phyloP scores from a whole-genome alignment of 768 basidiomycete species.

The Lentinula boryana region DNA sequence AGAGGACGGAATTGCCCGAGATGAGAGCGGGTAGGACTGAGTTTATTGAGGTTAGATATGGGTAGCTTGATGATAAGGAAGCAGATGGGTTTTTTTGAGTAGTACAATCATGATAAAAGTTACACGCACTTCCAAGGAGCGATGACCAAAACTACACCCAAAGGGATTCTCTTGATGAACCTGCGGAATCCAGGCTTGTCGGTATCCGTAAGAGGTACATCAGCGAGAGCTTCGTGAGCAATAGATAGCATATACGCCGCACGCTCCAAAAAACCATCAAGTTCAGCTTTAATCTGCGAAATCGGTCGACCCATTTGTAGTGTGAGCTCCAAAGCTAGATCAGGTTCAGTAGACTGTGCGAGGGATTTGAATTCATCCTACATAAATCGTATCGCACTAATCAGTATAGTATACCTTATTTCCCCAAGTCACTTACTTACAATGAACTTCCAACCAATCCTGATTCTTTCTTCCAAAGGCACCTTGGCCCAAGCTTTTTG shows the following conservation, averaged over 20 bases:
- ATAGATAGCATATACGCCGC: constrained; percentile 83
- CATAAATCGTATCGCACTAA: background rate
- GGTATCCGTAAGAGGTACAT: constrained; percentile 67
- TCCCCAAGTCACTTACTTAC: constrained; percentile 9
- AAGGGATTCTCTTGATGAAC: constrained; percentile 75
- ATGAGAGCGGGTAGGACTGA: constrained; percentile 88
- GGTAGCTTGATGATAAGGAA: constrained; percentile 53
- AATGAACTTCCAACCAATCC: constrained; percentile 50
- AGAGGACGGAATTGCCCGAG: constrained; percentile 82
- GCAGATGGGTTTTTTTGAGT: too few relatives aligned
- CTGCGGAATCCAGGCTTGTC: constrained; percentile 81
- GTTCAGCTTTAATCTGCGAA: constrained; percentile 71
- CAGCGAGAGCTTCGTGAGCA: constrained; percentile 66
- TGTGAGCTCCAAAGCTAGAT: constrained; percentile 72
- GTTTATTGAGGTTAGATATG: constrained; percentile 88
- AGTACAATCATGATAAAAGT: background rate
- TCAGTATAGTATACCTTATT: background rate
- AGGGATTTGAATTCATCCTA: constrained; percentile 46
- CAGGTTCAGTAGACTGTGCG: constrained; percentile 26
- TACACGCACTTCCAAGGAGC: constrained; percentile 84
- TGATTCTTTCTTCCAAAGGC: constrained; percentile 63
- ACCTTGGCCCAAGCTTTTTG: constrained; percentile 75
- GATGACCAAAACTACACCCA: constrained; percentile 86
- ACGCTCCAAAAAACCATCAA: constrained; percentile 75
- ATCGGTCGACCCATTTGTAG: constrained; percentile 91